Evolutionary conservation across 2,329 filamentous ascomycete species (phyloP).

Genomic region (Erysiphe pisi): DNA sequence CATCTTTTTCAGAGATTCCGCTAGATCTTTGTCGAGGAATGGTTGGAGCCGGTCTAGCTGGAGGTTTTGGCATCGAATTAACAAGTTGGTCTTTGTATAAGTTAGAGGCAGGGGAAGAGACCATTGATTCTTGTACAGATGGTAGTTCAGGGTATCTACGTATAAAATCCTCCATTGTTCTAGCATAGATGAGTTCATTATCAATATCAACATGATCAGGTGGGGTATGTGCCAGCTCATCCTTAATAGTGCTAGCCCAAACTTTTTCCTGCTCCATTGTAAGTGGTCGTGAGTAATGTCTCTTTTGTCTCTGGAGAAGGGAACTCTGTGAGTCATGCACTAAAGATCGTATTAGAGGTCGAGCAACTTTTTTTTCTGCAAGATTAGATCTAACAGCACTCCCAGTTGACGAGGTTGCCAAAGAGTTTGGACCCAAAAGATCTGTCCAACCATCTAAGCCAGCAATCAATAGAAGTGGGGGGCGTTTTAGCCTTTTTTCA

Average conservation of each 20-base stretch:
- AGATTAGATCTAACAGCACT: conserved; percentile 30
- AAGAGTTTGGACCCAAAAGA: conserved; percentile 50
- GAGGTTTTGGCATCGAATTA: conserved; percentile 35
- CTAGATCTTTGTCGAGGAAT: conserved; percentile 60
- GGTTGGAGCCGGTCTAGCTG: conserved; percentile 43
- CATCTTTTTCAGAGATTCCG: conserved; percentile 55
- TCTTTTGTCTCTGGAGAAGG: conserved; percentile 37
- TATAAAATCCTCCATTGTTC: conserved; percentile 72
- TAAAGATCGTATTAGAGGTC: conserved; percentile 44
- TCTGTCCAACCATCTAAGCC: conserved; percentile 81
- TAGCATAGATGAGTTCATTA: conserved; percentile 48
- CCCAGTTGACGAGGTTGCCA: conserved; percentile 48
- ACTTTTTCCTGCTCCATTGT: conserved; percentile 68
- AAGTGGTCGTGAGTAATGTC: conserved; percentile 53
- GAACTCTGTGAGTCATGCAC: conserved; percentile 36
- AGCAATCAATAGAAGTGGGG: conserved; percentile 67
- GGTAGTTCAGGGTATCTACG: conserved; percentile 66
- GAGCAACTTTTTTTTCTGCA: conserved; percentile 36
- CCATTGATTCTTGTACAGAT: conserved; percentile 51
- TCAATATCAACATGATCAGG: conserved; percentile 45
- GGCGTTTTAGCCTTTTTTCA: conserved; percentile 58
- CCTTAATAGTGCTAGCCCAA: conserved; percentile 61
- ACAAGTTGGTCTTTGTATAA: conserved; percentile 34
- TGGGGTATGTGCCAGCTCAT: conserved; percentile 36
- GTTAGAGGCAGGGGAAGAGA: conserved; percentile 34